Percentiles rank a stretch among this genome's conserved stretches.
phyloP scores from a whole-genome alignment of 2,329 filamentous ascomycete species.

The Epichloe brachyelytri region DNA sequence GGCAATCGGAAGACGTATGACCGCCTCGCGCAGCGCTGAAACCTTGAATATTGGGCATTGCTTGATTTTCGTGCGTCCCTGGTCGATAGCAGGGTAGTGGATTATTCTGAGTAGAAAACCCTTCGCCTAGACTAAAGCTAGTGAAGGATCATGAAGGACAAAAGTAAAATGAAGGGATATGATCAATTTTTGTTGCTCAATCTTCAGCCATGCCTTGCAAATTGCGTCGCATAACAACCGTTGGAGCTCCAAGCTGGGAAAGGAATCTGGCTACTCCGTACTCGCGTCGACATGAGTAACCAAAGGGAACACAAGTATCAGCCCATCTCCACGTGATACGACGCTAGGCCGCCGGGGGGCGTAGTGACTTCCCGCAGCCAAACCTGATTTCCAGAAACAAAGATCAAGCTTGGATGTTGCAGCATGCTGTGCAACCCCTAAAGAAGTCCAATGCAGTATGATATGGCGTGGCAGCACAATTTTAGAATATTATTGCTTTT shows the following conservation, averaged over 20 bases:
- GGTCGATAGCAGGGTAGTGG: neutral
- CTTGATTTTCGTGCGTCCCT: neutral
- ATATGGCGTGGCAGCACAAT: no score
- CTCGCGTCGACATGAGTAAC: neutral
- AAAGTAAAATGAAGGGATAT: neutral
- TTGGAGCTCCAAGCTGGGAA: neutral
- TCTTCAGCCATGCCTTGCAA: neutral
- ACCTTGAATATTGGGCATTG: slow-evolving; percentile 12
- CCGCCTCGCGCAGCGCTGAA: slow-evolving; percentile 64
- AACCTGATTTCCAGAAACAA: no score
- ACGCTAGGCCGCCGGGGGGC: neutral
- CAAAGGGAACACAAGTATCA: neutral
- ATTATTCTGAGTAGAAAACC: neutral
- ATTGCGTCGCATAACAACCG: neutral
- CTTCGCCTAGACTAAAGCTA: neutral
- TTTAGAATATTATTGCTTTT: no score
- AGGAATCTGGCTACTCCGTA: neutral
- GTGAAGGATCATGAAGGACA: no score
- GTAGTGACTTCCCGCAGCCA: no score
- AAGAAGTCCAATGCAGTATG: no score
- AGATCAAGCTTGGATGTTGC: no score
- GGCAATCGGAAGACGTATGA: slow-evolving; percentile 79
- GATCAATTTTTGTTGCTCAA: neutral
- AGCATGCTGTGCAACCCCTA: no score
- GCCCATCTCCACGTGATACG: neutral